Base-by-base conservation (phyloP, 1,284 basidiomycete species). In the Ceratobasidium sp. region DNA sequence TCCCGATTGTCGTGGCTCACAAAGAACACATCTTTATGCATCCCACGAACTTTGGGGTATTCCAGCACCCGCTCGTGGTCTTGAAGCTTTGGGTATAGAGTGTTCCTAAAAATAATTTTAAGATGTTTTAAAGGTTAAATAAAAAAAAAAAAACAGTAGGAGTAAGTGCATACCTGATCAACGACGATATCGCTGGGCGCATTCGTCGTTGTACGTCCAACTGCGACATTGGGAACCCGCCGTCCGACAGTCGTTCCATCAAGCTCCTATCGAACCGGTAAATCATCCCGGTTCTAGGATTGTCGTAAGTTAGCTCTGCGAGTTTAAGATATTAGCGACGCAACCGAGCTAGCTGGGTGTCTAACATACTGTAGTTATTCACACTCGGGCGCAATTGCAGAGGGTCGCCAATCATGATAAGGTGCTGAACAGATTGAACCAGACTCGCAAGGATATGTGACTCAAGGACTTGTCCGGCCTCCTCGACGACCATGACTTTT, bases 381-480 rank as follows among this genome's bases (percentile, higher is more conserved):
- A 93, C 77, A 0, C 85, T 91, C 0, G 91, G 91, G 2, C 91
- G 86, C 1, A 93, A 84, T 81, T 93, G 92, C 1, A 87, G 83
- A 0, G 92, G 91, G 77, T 93, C 92, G 0, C 91, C 91, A 33
- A 93, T 91, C 50, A 88, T 83, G 64, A 93, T 90, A 22, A 92
- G 82, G 57, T 91, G 90, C 73, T 76, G 33, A 27, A 76, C 62
- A 3, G 75, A 76, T 31, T 72, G 57, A 27, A 76, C 63, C 29
- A 71, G 24, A 57, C 77, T 77, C 0, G 76, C 87, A 0, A 93
- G 80, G 11, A 92, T 84, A 77, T 93, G 92, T 1, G 91, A 89
- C 81, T 93, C 92, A 17, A 93, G 84, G 0, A 93, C 91, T 82
- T 93, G 92, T 0, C 92, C 92, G 0, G 92, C 92, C 80, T 93